phyloP scores from a whole-genome alignment of 2,329 filamentous ascomycete genomes.

The Arthrobotrys sinensis region DNA sequence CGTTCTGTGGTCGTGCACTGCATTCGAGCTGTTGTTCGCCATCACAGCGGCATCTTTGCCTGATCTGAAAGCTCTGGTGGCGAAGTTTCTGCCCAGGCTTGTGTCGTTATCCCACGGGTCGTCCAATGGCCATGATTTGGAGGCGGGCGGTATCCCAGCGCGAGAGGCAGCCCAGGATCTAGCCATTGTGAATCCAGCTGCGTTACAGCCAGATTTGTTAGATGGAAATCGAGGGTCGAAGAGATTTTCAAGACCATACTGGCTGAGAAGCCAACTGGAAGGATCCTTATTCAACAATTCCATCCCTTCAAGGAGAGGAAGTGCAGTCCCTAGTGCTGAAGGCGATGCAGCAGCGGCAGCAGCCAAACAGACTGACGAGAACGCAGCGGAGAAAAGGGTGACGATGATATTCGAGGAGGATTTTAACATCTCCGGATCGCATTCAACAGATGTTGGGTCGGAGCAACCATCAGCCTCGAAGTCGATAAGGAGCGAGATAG shows the following conservation, averaged over 20 bases:
- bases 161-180: background rate
- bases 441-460: background rate
- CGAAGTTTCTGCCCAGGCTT: constrained; percentile 23
- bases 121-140: constrained; percentile 10
- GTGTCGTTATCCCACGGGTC: constrained; percentile 14
- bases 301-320: constrained; percentile 29
- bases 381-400: constrained; percentile 15
- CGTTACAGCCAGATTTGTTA: constrained; percentile 3
- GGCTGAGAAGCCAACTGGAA: constrained; percentile 36
- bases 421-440: background rate
- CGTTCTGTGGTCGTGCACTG: constrained; percentile 35
- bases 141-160: background rate
- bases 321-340: constrained; percentile 19
- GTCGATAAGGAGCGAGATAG: background rate
- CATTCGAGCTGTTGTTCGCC: constrained; percentile 33
- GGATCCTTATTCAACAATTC: constrained; percentile 26
- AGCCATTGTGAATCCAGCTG: constrained; percentile 36
- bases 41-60: constrained; percentile 36
- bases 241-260: constrained; percentile 31
- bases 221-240: constrained; percentile 16
- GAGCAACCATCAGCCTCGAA: background rate
- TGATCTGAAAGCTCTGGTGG: constrained; percentile 24
- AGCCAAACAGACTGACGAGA: background rate
- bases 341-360: background rate
- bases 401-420: constrained; percentile 39